Percentiles rank a stretch among this genome's conserved stretches.
phyloP scores from a whole-genome alignment of 768 basidiomycete species.

The Phanerochaete sordida region DNA sequence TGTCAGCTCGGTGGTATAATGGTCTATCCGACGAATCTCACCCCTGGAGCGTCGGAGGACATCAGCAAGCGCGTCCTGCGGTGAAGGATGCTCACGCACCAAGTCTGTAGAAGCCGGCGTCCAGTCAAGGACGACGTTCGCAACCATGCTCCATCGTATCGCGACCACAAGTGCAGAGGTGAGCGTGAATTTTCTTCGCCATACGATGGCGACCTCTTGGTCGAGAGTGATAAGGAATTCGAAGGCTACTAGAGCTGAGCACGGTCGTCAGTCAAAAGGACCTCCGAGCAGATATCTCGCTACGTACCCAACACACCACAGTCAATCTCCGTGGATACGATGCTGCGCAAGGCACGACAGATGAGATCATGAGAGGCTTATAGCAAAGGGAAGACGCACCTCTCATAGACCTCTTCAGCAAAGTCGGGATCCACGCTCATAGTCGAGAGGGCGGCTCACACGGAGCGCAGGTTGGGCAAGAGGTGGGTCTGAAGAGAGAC shows the following conservation, averaged over 20 bases:
- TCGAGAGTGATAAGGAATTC: neutral
- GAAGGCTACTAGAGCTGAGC: neutral
- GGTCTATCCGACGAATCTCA: neutral
- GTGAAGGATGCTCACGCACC: neutral
- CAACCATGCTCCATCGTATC: neutral
- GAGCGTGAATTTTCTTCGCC: neutral
- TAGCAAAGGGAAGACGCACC: neutral
- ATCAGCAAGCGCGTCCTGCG: neutral
- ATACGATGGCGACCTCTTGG: neutral
- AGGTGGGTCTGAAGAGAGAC: no score
- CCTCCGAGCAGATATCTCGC: neutral
- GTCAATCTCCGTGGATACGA: neutral
- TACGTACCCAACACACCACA: neutral
- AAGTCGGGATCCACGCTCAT: neutral
- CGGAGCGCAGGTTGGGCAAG: no score
- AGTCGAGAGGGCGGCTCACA: no score
- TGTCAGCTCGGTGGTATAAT: neutral
- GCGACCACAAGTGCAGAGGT: neutral
- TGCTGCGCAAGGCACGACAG: neutral
- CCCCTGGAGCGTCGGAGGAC: neutral
- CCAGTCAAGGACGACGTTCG: neutral
- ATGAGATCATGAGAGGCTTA: neutral
- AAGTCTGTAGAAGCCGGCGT: neutral
- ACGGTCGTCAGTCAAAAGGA: neutral
- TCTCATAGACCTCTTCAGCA: neutral